phyloP scores from a whole-genome alignment of 306 rosid species.

The Quercus parvula region DNA sequence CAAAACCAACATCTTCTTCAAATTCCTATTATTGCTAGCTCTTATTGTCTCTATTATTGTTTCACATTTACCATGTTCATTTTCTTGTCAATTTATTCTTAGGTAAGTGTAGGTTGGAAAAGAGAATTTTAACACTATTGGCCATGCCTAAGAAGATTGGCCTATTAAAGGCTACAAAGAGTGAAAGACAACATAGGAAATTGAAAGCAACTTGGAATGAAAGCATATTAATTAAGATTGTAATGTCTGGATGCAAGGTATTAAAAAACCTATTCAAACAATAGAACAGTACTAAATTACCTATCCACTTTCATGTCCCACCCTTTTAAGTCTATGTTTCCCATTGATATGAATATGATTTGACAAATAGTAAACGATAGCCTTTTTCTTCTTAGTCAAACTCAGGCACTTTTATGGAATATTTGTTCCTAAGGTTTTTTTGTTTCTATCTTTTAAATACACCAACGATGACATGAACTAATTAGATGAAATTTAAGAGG shows the following conservation, averaged over 20 bases:
- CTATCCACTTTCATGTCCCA: slow-evolving; percentile 20
- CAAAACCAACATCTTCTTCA: slow-evolving; percentile 18
- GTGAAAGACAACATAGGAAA: slow-evolving; percentile 17
- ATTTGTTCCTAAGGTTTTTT: too few relatives aligned
- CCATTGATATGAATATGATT: slow-evolving; percentile 13
- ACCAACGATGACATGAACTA: too few relatives aligned
- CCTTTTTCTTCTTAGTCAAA: background rate
- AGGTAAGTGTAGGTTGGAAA: slow-evolving; percentile 27
- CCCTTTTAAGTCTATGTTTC: slow-evolving; percentile 35
- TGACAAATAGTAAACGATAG: background rate
- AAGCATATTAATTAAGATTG: slow-evolving; percentile 25
- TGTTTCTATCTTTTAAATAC: background rate
- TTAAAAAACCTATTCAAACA: slow-evolving; percentile 32
- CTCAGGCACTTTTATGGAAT: background rate
- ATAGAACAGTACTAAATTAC: slow-evolving; percentile 28
- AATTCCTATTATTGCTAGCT: slow-evolving; percentile 19
- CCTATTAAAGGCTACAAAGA: slow-evolving; percentile 21
- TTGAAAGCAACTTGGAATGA: slow-evolving; percentile 20
- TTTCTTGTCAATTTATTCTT: slow-evolving; percentile 38
- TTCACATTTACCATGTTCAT: slow-evolving; percentile 27
- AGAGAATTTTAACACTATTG: slow-evolving; percentile 27
- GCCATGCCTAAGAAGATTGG: slow-evolving; percentile 24
- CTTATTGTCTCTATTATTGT: slow-evolving; percentile 35
- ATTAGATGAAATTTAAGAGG: background rate
- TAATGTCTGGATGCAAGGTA: slow-evolving; percentile 18